Conservation (phyloP, 2,329 filamentous ascomycete species). For the Fusarium mangiferae region DNA sequence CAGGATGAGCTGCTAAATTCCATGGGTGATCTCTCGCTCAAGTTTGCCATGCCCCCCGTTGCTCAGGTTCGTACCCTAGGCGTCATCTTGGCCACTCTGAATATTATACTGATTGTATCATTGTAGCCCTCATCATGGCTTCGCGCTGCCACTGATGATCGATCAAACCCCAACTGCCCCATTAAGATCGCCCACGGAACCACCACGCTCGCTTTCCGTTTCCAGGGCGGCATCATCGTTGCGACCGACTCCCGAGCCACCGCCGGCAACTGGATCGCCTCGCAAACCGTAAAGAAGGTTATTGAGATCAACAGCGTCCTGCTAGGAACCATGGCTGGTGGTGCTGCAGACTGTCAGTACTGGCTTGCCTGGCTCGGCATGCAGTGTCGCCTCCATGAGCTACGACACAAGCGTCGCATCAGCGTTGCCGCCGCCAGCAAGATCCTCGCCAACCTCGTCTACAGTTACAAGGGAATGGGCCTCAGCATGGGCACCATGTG, state of each 20-base stretch:
- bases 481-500: slow-evolving; percentile 99
- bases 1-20: slow-evolving; percentile 79
- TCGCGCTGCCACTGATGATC: slow-evolving; percentile 95
- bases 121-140: slow-evolving; percentile 89
- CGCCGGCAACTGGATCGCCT: slow-evolving; percentile 98
- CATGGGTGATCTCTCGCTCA: slow-evolving; percentile 82
- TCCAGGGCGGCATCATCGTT: slow-evolving; percentile 98
- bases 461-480: slow-evolving; percentile 98
- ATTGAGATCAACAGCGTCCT: slow-evolving; percentile 97
- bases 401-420: slow-evolving; percentile 98
- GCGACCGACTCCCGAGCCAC: slow-evolving; percentile 97
- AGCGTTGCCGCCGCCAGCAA: slow-evolving; percentile 97
- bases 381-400: slow-evolving; percentile 99
- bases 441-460: slow-evolving; percentile 98
- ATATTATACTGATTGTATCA: slow-evolving; percentile 5
- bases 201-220: slow-evolving; percentile 96
- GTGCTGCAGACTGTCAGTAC: slow-evolving; percentile 99
- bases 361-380: slow-evolving; percentile 99
- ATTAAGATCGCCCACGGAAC: slow-evolving; percentile 99
- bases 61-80: slow-evolving; percentile 73
- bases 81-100: neutral
- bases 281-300: slow-evolving; percentile 99
- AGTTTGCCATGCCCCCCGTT: slow-evolving; percentile 94
- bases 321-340: slow-evolving; percentile 97
- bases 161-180: slow-evolving; percentile 93